Conservation (phyloP, 192 early-diverging fungal species). For the Paraglomus occultum region DNA sequence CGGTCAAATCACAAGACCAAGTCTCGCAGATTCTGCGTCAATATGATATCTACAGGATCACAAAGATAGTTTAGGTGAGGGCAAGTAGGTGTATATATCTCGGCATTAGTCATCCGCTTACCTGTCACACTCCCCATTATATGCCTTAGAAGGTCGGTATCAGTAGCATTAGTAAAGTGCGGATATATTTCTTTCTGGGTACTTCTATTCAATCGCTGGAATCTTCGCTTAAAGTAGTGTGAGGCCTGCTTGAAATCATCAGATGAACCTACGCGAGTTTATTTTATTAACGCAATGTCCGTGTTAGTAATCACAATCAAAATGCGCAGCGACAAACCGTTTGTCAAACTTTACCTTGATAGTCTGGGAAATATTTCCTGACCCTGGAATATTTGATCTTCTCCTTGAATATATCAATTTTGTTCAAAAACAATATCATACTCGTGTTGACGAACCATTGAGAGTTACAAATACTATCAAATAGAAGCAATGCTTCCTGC, state of each 20-base stretch:
- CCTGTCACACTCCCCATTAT: constrained; percentile 44
- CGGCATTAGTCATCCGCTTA: no score
- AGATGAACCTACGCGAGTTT: constrained; percentile 26
- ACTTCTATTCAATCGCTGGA: constrained; percentile 43
- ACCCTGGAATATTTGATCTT: constrained; percentile 51
- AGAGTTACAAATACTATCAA: constrained; percentile 61
- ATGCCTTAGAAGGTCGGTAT: constrained; percentile 46
- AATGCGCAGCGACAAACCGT: neutral
- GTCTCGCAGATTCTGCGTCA: constrained; percentile 31
- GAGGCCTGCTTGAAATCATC: constrained; percentile 33
- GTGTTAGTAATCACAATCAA: neutral
- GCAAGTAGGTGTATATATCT: no score
- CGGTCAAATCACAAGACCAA: neutral
- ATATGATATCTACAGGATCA: constrained; percentile 21
- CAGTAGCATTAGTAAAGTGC: constrained; percentile 54
- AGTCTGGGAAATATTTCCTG: constrained; percentile 54
- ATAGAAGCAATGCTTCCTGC: constrained; percentile 59
- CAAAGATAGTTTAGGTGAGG: no score
- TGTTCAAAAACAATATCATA: constrained; percentile 62
- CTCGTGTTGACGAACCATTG: constrained; percentile 59
- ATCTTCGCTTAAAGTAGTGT: constrained; percentile 45
- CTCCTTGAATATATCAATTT: constrained; percentile 58
- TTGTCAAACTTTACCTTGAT: constrained; percentile 43
- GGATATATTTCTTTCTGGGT: constrained; percentile 50
- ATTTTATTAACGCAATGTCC: no score